Base-by-base conservation (phyloP, 2,329 filamentous ascomycete genomes). In the Neopestalotiopsis sp. region DNA sequence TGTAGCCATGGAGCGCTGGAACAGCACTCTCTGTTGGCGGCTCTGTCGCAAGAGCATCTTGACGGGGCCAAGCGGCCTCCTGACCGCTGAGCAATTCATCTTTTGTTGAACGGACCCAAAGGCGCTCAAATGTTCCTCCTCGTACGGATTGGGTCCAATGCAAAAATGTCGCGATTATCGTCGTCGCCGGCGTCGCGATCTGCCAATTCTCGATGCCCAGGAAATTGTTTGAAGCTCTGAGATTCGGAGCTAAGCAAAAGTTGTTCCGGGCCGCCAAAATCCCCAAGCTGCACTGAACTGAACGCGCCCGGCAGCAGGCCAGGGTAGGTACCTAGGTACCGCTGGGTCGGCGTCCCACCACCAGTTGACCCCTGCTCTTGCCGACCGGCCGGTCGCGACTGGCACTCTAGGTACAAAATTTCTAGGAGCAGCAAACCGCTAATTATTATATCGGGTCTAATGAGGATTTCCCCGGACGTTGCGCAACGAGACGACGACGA, bases 1-100 rank as follows among this genome's bases (percentile, higher is more conserved):
- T 62, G 84, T 85, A 45, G 84, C 82, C 78, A 91, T 81, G 69
- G 84, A 83, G 73, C 90, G 80, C 68, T 77, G 74, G 56, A 80
- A 73, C 14, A 77, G 72, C 28, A 66, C 72, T 60, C 78, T 81
- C 68, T 88, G 86, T 70, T 85, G 85, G 71, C 89, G 84, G 61
- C 86, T 81, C 76, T 88, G 85, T 72, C 90, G 85, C 74, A 94
- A 77, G 49, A 89, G 82, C 38, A 88, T 84, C 81, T 92, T 93
- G 78, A 93, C 89, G 81, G 89, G 91, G 85, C 89, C 88, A 77
- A 93, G 81, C 71, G 92, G 91, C 88, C 92, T 90, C 81, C 88
- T 82, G 76, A 86, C 76, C 70, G 86, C 81, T 72, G 88, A 84
- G 73, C 88, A 85, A 86, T 93, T 94, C 84, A 86, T 89, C 72